Evolutionary conservation across 129 eudicot genomes (phyloP).

Genomic region (Tanacetum coccineum): DNA sequence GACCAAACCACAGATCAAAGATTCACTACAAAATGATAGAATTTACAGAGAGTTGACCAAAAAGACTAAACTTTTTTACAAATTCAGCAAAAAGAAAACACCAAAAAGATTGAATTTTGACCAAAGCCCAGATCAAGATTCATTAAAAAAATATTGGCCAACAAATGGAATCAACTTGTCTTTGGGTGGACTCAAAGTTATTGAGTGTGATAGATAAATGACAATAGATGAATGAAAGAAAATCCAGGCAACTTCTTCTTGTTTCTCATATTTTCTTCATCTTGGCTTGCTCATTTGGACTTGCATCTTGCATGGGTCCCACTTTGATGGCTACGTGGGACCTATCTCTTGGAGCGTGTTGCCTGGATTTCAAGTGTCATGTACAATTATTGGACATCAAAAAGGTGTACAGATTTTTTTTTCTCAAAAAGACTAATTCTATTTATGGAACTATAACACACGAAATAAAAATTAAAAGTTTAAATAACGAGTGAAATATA

Average conservation of each 20-base stretch:
- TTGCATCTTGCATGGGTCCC: constrained; percentile 51
- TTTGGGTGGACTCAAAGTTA: constrained; percentile 72
- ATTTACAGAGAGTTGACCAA: constrained; percentile 22
- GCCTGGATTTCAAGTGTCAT: constrained; percentile 26
- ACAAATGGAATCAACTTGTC: constrained; percentile 46
- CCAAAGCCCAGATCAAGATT: constrained; percentile 40
- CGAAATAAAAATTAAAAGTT: too few relatives aligned
- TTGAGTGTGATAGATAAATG: constrained; percentile 40
- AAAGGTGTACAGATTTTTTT: too few relatives aligned
- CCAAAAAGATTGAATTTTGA: constrained; percentile 19
- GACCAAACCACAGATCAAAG: constrained; percentile 33
- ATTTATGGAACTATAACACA: too few relatives aligned
- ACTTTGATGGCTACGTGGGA: constrained; percentile 24
- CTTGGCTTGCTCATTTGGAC: constrained; percentile 56
- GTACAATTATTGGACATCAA: constrained; percentile 6
- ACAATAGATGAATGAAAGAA: constrained; percentile 21
- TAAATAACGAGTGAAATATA: too few relatives aligned
- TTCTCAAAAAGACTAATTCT: too few relatives aligned
- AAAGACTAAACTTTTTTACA: constrained; percentile 12
- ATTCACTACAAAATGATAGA: constrained; percentile 33
- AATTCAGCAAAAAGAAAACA: constrained; percentile 16
- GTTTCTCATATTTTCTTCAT: constrained; percentile 15
- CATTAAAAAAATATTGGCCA: constrained; percentile 19
- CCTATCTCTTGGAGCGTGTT: constrained; percentile 29
- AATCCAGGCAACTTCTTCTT: constrained; percentile 22